Evolutionary conservation across 2,329 filamentous ascomycete species (phyloP).

Genomic region (Penicillium freii): DNA sequence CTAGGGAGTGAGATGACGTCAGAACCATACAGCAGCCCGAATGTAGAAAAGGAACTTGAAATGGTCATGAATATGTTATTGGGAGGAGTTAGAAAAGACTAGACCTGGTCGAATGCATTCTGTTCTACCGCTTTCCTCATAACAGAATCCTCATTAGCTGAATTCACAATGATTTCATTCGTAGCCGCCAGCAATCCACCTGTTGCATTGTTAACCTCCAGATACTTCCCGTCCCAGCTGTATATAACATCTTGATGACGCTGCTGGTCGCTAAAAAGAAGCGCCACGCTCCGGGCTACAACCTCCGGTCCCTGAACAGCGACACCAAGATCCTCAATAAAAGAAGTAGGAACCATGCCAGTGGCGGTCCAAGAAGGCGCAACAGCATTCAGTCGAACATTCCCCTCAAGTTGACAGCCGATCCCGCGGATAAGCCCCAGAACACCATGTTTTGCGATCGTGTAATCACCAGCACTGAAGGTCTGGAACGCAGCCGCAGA

Average conservation of each 20-base stretch:
- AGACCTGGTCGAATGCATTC: not conserved
- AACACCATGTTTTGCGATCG: constrained; percentile 56
- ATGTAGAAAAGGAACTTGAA: not conserved
- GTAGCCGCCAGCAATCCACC: constrained; percentile 17
- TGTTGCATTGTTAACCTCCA: constrained; percentile 54
- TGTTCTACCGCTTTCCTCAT: not conserved
- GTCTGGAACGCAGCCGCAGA: constrained; percentile 54
- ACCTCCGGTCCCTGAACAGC: constrained; percentile 45
- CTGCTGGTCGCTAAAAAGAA: constrained; percentile 50
- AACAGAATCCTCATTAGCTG: constrained; percentile 13
- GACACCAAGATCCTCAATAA: constrained; percentile 14
- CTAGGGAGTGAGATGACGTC: not conserved
- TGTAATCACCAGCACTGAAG: constrained; percentile 53
- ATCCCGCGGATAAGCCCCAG: constrained; percentile 54
- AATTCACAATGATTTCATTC: constrained; percentile 6
- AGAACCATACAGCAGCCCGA: not conserved
- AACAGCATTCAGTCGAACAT: constrained; percentile 57
- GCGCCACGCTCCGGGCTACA: constrained; percentile 51
- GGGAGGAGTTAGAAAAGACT: not conserved
- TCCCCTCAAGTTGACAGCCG: constrained; percentile 41
- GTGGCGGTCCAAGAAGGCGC: constrained; percentile 57
- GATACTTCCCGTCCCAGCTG: constrained; percentile 49
- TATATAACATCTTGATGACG: constrained; percentile 56
- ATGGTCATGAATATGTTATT: not conserved
- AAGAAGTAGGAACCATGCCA: constrained; percentile 45